Conservation (phyloP, 2,329 filamentous ascomycete genomes). For the Diaporthe ampelina region DNA sequence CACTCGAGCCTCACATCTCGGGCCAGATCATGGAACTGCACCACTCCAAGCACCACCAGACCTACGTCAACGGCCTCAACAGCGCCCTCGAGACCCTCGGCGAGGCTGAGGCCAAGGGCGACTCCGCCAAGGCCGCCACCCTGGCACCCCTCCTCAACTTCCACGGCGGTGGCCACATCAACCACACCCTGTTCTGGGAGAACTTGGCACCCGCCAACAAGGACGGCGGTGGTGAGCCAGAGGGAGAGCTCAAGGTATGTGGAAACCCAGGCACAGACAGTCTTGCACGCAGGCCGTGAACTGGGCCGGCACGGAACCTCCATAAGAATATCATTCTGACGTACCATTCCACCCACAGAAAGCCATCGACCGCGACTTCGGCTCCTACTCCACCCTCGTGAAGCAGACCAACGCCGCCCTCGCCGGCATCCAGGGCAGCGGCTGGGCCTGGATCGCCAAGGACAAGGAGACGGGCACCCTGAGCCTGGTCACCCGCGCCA, state of each 20-base stretch:
- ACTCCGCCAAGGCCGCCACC: slow-evolving; percentile 62
- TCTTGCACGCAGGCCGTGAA: neutral
- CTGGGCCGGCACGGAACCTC: neutral
- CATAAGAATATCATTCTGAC: neutral
- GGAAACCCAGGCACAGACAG: neutral
- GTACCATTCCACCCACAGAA: slow-evolving; percentile 49
- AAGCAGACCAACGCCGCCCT: slow-evolving; percentile 78
- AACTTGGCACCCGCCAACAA: slow-evolving; percentile 80
- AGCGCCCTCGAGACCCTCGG: slow-evolving; percentile 72
- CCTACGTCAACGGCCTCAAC: slow-evolving; percentile 84
- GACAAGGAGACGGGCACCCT: slow-evolving; percentile 74
- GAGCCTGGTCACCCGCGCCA: slow-evolving; percentile 79
- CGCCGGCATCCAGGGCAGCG: slow-evolving; percentile 85
- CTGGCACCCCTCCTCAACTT: slow-evolving; percentile 77
- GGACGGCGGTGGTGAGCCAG: slow-evolving; percentile 72
- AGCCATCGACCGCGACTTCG: slow-evolving; percentile 77
- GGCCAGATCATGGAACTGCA: slow-evolving; percentile 86
- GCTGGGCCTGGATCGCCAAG: slow-evolving; percentile 92
- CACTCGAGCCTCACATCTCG: slow-evolving; percentile 87
- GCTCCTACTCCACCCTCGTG: slow-evolving; percentile 73
- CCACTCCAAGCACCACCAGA: slow-evolving; percentile 83
- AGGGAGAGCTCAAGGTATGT: slow-evolving; percentile 70
- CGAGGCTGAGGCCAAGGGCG: slow-evolving; percentile 74
- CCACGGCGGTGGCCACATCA: slow-evolving; percentile 93
- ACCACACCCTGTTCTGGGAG: slow-evolving; percentile 94